phyloP scores from a whole-genome alignment of 495 filamentous ascomycete genomes.

The Penicillium pancosmium region DNA sequence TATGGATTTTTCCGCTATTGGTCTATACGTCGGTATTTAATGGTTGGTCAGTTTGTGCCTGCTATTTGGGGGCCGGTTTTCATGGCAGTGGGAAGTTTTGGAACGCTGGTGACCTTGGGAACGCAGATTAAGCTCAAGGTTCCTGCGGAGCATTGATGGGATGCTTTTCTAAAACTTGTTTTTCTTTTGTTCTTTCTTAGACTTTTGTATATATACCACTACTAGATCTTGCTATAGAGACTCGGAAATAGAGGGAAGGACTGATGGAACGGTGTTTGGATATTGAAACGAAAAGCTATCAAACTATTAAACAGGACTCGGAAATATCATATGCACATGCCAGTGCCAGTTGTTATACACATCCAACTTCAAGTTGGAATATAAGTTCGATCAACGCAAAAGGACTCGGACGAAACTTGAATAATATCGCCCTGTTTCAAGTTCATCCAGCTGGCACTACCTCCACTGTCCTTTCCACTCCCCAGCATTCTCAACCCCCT shows the following conservation, averaged over 20 bases:
- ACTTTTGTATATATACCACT: background rate
- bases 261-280: background rate
- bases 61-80: constrained; percentile 37
- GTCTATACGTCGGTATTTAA: constrained; percentile 28
- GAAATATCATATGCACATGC: too few relatives aligned
- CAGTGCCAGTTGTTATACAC: too few relatives aligned
- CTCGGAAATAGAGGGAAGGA: too few relatives aligned
- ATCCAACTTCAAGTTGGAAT: too few relatives aligned
- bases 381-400: too few relatives aligned
- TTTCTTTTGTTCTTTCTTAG: background rate
- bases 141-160: constrained; percentile 1
- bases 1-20: constrained; percentile 35
- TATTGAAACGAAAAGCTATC: background rate
- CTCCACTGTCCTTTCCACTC: constrained; percentile 55
- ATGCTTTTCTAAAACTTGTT: background rate
- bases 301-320: too few relatives aligned
- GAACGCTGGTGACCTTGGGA: constrained; percentile 19
- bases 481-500: constrained; percentile 70
- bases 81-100: constrained; percentile 28
- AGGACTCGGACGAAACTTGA: background rate
- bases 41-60: constrained; percentile 32
- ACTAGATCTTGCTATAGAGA: too few relatives aligned
- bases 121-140: constrained; percentile 19
- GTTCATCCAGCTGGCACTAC: background rate
- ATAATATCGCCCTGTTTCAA: background rate